These are phyloP conservation scores for Inonotus hispidus DNA, from an alignment of 1,284 basidiomycete genomes.

Conservation along the genomic window DNA sequence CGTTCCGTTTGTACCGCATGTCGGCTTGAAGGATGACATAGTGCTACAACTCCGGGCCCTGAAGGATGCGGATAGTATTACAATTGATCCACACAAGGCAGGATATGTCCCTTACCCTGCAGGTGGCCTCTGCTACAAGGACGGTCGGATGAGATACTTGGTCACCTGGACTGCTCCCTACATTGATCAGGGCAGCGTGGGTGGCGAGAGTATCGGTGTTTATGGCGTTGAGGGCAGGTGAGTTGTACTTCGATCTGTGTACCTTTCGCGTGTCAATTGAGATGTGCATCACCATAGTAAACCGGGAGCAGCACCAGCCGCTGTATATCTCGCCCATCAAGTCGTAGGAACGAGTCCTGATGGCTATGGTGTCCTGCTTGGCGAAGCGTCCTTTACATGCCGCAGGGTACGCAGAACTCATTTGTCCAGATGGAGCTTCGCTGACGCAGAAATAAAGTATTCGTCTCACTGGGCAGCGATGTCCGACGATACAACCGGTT, in stretches of 20 bases:
- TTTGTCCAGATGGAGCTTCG: not conserved
- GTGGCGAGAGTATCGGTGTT: constrained; percentile 33
- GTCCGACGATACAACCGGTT: constrained; percentile 27
- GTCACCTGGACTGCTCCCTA: constrained; percentile 39
- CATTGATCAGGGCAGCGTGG: constrained; percentile 27
- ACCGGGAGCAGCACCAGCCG: constrained; percentile 38
- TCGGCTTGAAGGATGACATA: constrained; percentile 26
- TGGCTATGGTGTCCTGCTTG: constrained; percentile 36
- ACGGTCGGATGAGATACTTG: constrained; percentile 35
- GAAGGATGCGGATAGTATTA: constrained; percentile 34
- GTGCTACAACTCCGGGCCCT: constrained; percentile 27
- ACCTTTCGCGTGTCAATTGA: not conserved
- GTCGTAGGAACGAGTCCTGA: constrained; percentile 34
- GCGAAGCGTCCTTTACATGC: constrained; percentile 35
- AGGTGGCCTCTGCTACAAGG: constrained; percentile 38
- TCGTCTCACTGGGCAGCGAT: constrained; percentile 38
- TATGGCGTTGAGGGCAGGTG: constrained; percentile 45
- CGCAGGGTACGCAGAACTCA: constrained; percentile 25
- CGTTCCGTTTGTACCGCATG: constrained; percentile 24
- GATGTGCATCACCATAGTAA: constrained; percentile 29
- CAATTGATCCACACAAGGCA: constrained; percentile 43
- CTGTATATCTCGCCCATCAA: constrained; percentile 32
- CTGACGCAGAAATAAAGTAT: constrained; percentile 21
- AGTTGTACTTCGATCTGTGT: constrained; percentile 2
- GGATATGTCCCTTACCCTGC: constrained; percentile 43